A percentile compares a stretch with the other conserved stretches of the same genome.
These are phyloP conservation scores for Fragilaria crotonensis DNA, from an alignment of 108 stramenopile genomes.

Conservation along the genomic window DNA sequence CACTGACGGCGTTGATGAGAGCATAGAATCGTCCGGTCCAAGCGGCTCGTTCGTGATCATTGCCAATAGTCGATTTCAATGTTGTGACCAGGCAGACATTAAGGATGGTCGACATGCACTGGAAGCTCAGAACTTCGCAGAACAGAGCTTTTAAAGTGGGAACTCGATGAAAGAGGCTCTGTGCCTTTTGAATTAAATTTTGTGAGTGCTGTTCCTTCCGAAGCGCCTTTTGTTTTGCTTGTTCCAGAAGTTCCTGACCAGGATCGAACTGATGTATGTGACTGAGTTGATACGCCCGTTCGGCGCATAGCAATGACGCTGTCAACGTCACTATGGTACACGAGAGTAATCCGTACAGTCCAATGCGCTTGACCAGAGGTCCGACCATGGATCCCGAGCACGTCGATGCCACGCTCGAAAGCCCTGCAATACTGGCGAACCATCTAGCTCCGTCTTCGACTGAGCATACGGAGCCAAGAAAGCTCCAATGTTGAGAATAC, in stretches of 20 bases:
- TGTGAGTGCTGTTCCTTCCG: constrained; percentile 5
- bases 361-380: constrained; percentile 27
- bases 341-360: constrained; percentile 48
- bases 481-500: constrained; percentile 82
- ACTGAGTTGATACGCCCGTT: constrained; percentile 39
- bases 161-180: constrained; percentile 56
- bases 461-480: constrained; percentile 63
- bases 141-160: constrained; percentile 75
- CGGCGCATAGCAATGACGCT: constrained; percentile 27
- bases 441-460: constrained; percentile 59
- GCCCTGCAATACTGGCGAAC: constrained; percentile 71
- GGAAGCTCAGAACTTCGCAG: constrained; percentile 74
- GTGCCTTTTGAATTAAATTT: constrained; percentile 14
- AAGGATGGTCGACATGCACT: constrained; percentile 68
- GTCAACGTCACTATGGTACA: constrained; percentile 36
- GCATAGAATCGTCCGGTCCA: constrained; percentile 79
- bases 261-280: constrained; percentile 60
- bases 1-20: constrained; percentile 46
- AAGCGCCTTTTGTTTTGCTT: constrained; percentile 11
- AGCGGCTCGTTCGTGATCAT: constrained; percentile 63
- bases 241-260: constrained; percentile 12
- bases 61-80: constrained; percentile 43
- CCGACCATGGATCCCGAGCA: constrained; percentile 47
- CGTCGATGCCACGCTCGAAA: constrained; percentile 58
- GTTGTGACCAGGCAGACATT: constrained; percentile 66